phyloP scores from a whole-genome alignment of 1,284 basidiomycete genomes.

The Cystobasidium sp. region DNA sequence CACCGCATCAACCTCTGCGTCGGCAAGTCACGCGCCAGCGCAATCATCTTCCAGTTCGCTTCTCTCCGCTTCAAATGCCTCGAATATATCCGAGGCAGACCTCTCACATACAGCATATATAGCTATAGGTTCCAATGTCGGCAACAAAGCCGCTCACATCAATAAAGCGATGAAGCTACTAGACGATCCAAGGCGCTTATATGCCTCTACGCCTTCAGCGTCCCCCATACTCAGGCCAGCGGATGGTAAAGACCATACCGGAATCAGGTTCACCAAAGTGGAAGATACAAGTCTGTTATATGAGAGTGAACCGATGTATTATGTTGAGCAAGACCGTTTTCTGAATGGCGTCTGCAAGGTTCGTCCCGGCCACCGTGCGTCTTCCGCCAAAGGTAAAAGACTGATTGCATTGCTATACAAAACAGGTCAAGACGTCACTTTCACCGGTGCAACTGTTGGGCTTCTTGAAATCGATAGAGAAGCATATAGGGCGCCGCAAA shows the following conservation, averaged over 20 bases:
- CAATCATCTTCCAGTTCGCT: neutral
- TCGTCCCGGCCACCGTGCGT: conserved; percentile 53
- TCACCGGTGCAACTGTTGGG: conserved; percentile 67
- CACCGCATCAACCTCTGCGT: no score
- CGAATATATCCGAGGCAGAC: neutral
- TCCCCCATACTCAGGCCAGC: conserved; percentile 47
- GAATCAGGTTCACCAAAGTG: conserved; percentile 59
- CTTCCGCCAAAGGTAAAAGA: neutral
- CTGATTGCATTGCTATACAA: neutral
- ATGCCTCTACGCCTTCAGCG: conserved; percentile 43
- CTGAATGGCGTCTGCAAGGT: conserved; percentile 90
- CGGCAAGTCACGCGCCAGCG: neutral
- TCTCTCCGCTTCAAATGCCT: conserved; percentile 16
- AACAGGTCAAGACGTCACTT: conserved; percentile 74
- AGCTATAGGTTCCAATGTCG: conserved; percentile 86
- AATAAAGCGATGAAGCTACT: conserved; percentile 67
- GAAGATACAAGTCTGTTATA: conserved; percentile 89
- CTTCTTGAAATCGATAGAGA: conserved; percentile 76
- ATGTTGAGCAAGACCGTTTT: conserved; percentile 84
- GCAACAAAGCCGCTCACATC: conserved; percentile 81
- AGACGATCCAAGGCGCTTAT: conserved; percentile 35
- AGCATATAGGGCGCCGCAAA: conserved; percentile 75
- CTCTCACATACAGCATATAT: conserved; percentile 57
- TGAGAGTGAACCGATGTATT: conserved; percentile 94
- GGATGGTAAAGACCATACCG: conserved; percentile 37